A percentile compares a stretch with the other conserved stretches of the same genome.
Conservation (phyloP, 176 grass and related monocot species). For the Zoysia japonica region DNA sequence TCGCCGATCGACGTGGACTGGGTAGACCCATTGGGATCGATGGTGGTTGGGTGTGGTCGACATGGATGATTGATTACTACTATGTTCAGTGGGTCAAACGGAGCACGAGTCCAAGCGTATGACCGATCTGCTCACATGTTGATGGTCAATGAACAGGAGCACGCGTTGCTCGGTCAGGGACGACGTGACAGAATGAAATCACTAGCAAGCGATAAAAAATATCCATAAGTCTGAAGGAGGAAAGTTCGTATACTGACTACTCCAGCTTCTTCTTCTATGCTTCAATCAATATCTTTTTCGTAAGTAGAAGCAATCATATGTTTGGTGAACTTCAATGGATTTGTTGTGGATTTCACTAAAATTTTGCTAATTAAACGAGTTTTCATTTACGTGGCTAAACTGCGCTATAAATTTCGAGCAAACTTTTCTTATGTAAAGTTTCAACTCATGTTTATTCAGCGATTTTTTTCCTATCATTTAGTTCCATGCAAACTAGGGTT, state of each 20-base stretch:
- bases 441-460: no score
- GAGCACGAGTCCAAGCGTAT: constrained; percentile 5
- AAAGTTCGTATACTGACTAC: no score
- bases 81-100: constrained; percentile 11
- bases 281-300: no score
- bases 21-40: background rate
- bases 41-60: constrained; percentile 8
- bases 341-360: no score
- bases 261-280: background rate
- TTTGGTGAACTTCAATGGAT: background rate
- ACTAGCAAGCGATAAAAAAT: background rate
- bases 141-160: background rate
- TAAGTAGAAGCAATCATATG: background rate
- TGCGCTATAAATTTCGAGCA: no score
- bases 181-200: background rate
- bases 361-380: no score
- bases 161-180: constrained; percentile 27
- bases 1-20: background rate
- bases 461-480: no score
- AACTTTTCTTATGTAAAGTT: no score
- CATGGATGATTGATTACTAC: background rate
- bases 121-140: background rate
- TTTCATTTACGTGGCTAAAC: no score
- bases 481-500: no score
- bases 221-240: background rate